Evolutionary conservation across 345 rosid species (phyloP), one percentile per base, ranked within the genome.

Genomic region (Eucalyptus sideroxylon): DNA sequence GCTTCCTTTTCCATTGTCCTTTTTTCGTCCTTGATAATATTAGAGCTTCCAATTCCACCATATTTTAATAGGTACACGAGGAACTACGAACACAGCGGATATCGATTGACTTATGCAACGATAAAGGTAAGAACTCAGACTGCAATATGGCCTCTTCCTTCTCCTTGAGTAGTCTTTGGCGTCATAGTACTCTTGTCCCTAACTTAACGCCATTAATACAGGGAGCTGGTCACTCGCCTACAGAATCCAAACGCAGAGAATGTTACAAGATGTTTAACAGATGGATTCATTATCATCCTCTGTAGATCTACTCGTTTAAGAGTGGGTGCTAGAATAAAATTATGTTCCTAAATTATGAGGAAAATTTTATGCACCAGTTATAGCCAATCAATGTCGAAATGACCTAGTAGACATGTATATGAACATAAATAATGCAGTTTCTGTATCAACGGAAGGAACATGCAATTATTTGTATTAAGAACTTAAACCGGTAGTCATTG

Each of bases 191-290:
- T 50, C 10, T 26, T 67, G 47, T 69, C 47, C 49, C 26, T 49
- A 26, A 51, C 4, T 42, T 31, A 14, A 49, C 27, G 6, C 3
- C 81, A 8, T 16, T 86, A 30, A 34, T 86, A 19, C 60, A 92
- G 93, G 93, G 93, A 51, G 92, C 89, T 11, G 92, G 93, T 47
- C 91, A 92, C 86, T 81, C 92, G 11, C 88, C 93, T 42, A 69
- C 91, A 1, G 93, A 91, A 42, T 92, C 85, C 60, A 44, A 89
- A 11, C 92, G 91, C 8, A 60, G 87, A 77, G 88, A 90, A 86
- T 92, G 93, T 31, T 92, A 87, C 53, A 83, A 91, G 42, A 91
- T 92, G 93, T 92, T 92, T 81, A 9, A 72, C 16, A 88, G 93
- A 9, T 92, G 93, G 93, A 86, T 91, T 53, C 93, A 91, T 90